These are phyloP conservation scores for Pisolithus orientalis DNA, from an alignment of 768 basidiomycete genomes.

Conservation along the genomic window DNA sequence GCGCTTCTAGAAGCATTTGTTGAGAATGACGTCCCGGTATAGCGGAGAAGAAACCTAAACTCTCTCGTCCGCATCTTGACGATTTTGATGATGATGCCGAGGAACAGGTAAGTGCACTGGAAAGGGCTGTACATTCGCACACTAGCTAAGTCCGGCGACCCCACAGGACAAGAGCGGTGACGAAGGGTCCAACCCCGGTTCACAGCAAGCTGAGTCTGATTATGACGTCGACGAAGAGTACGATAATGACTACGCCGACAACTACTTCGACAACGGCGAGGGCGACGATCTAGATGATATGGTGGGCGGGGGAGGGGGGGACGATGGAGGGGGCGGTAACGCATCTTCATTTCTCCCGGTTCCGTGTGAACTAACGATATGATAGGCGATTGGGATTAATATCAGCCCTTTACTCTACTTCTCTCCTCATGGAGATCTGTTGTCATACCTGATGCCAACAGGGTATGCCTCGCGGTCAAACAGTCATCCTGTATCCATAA, in stretches of 20 bases:
- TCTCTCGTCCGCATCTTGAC: constrained; percentile 54
- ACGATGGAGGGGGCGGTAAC: constrained; percentile 56
- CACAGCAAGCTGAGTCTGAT: constrained; percentile 61
- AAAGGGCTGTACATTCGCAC: background rate
- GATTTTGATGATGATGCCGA: constrained; percentile 62
- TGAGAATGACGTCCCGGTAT: background rate
- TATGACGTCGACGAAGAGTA: constrained; percentile 89
- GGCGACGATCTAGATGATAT: constrained; percentile 74
- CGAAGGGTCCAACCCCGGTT: constrained; percentile 62
- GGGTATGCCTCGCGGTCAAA: too few species aligned
- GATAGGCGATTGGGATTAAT: constrained; percentile 23
- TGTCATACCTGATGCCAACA: background rate
- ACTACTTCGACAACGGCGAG: constrained; percentile 90
- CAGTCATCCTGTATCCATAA: too few species aligned
- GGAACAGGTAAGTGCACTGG: constrained; percentile 36
- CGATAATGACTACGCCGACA: constrained; percentile 86
- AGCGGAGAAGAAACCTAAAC: constrained; percentile 28
- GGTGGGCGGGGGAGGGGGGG: constrained; percentile 62
- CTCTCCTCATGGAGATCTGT: background rate
- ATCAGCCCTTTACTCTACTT: background rate
- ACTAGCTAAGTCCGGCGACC: background rate
- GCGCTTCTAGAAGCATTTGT: background rate
- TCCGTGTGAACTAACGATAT: background rate
- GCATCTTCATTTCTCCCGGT: constrained; percentile 1
- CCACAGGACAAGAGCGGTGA: constrained; percentile 63